These are phyloP conservation scores for Talaromyces proteolyticus DNA, from an alignment of 495 filamentous ascomycete genomes.

Conservation along the genomic window DNA sequence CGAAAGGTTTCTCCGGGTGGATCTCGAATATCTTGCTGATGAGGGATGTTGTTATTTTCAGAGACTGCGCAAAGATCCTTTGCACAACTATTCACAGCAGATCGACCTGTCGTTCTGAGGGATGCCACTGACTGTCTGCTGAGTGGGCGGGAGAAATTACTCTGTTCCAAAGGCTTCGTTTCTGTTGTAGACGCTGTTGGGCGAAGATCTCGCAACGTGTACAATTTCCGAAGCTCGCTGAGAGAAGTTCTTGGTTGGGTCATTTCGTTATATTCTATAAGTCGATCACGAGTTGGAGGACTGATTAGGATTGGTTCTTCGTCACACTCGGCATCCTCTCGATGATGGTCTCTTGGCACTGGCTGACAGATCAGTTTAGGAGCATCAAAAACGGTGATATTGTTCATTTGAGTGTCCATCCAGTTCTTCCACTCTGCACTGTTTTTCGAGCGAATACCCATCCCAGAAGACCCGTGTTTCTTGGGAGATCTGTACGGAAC, in stretches of 20 bases:
- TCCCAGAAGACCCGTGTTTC: constrained; percentile 8
- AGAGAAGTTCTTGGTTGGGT: background rate
- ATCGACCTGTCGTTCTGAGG: background rate
- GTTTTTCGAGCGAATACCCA: constrained; percentile 8
- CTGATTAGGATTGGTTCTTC: constrained; percentile 25
- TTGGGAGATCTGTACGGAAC: constrained; percentile 30
- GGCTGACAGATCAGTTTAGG: constrained; percentile 3
- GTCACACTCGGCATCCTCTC: constrained; percentile 55
- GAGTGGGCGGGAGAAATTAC: constrained; percentile 34
- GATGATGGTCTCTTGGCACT: constrained; percentile 42
- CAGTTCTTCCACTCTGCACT: constrained; percentile 43
- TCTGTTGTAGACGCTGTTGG: background rate
- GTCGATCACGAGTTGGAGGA: background rate
- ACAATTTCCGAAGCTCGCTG: constrained; percentile 11
- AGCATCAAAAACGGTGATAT: constrained; percentile 24
- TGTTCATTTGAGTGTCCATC: constrained; percentile 39
- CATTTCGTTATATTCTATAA: constrained; percentile 15
- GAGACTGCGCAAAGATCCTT: background rate
- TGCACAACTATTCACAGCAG: background rate
- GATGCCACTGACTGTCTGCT: constrained; percentile 19
- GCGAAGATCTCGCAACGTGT: constrained; percentile 1
- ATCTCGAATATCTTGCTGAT: constrained; percentile 16
- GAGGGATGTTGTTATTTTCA: constrained; percentile 10
- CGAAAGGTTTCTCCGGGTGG: constrained; percentile 16
- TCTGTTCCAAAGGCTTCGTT: constrained; percentile 11